A percentile compares a stretch with the other conserved stretches of the same genome.
Evolutionary conservation across 2,329 filamentous ascomycete species (phyloP).

Genomic region (Myriosclerotinia curreyana): DNA sequence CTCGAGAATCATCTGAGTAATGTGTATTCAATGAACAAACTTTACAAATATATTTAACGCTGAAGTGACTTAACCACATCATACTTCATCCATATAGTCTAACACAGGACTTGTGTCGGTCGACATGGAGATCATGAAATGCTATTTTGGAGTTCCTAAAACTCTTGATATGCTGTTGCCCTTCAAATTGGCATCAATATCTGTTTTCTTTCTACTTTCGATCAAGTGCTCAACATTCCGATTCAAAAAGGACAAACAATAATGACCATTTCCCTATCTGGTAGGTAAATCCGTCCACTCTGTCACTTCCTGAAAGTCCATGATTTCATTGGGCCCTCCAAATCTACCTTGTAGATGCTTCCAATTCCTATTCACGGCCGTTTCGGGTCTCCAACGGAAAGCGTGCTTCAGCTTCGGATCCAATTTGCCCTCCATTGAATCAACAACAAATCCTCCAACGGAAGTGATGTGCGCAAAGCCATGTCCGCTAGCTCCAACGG

Average conservation of each 20-base stretch:
- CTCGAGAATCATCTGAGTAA: neutral
- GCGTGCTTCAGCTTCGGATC: constrained; percentile 44
- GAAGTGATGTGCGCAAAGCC: constrained; percentile 52
- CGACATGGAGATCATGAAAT: neutral
- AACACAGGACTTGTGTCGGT: neutral
- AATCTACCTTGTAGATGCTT: constrained; percentile 48
- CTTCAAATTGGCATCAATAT: too few species aligned
- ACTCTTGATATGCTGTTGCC: too few species aligned
- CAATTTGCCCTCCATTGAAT: constrained; percentile 47
- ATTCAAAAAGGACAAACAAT: too few species aligned
- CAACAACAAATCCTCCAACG: constrained; percentile 49
- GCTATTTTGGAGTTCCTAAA: too few species aligned
- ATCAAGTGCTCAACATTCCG: too few species aligned
- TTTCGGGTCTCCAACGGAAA: constrained; percentile 53
- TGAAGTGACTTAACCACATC: too few species aligned
- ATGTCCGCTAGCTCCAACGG: constrained; percentile 51
- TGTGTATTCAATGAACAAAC: neutral
- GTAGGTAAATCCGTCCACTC: constrained; percentile 42
- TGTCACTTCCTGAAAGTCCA: constrained; percentile 47
- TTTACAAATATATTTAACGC: neutral
- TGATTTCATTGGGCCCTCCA: constrained; percentile 47
- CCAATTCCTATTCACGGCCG: constrained; percentile 46
- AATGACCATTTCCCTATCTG: neutral
- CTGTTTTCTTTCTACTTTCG: too few species aligned
- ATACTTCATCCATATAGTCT: neutral